Percentiles rank a stretch among this genome's conserved stretches.
phyloP scores from a whole-genome alignment of 208 protist genomes.

The Wallacemonas sp. region DNA sequence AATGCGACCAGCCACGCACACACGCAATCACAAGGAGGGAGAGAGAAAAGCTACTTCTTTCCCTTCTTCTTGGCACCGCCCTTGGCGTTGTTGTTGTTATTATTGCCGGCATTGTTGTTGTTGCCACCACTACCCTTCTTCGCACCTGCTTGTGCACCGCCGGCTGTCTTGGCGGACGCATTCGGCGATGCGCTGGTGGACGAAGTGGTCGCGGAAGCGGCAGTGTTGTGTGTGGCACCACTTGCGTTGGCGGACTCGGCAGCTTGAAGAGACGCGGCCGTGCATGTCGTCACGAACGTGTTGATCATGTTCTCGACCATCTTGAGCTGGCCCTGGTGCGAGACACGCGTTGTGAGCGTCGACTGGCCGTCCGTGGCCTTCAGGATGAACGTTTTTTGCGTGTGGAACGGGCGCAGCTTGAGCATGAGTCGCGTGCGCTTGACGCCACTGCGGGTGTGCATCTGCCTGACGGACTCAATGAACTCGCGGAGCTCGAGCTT shows the following conservation, averaged over 20 bases:
- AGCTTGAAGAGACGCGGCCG: constrained; percentile 23
- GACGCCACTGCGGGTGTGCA: constrained; percentile 63
- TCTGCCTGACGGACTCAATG: constrained; percentile 42
- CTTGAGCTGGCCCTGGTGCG: constrained; percentile 60
- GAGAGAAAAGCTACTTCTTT: too few relatives aligned
- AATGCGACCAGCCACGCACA: too few relatives aligned
- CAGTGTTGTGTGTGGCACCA: background rate
- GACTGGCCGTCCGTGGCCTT: constrained; percentile 71
- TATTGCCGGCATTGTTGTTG: constrained; percentile 16
- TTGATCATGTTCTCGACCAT: constrained; percentile 61
- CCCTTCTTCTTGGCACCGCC: constrained; percentile 31
- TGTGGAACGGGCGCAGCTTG: constrained; percentile 48
- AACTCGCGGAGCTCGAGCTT: constrained; percentile 70
- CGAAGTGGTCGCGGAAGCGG: background rate
- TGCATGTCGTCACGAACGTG: constrained; percentile 66
- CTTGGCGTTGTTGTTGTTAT: constrained; percentile 20
- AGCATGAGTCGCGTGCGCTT: constrained; percentile 73
- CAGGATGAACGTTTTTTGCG: constrained; percentile 50
- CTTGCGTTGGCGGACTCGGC: background rate
- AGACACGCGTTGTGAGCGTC: constrained; percentile 63
- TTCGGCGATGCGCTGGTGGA: background rate
- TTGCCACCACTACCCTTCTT: background rate
- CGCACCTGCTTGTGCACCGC: background rate
- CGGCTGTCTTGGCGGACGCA: background rate
- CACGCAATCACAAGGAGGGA: too few relatives aligned